These are phyloP conservation scores for Cryphonectria nitschkei DNA, from an alignment of 2,329 filamentous ascomycete genomes.

Conservation along the genomic window DNA sequence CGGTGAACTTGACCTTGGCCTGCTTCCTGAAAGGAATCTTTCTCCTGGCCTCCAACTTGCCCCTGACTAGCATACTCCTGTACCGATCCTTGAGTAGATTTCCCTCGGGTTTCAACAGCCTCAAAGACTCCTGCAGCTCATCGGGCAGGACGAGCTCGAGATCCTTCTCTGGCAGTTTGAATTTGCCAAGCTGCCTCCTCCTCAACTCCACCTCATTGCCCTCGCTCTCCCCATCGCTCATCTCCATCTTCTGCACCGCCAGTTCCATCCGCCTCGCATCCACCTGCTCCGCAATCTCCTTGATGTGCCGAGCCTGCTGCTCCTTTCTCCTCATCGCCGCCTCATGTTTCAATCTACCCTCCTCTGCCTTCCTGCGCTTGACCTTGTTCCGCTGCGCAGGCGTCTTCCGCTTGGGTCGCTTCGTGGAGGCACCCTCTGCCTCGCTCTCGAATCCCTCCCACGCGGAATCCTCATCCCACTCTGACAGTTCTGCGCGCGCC, in stretches of 20 bases:
- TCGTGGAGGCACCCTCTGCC: constrained; percentile 71
- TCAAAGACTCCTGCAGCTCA: constrained; percentile 79
- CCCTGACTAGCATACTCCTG: constrained; percentile 82
- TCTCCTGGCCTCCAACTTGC: constrained; percentile 84
- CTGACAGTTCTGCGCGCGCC: constrained; percentile 64
- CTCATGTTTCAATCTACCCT: constrained; percentile 76
- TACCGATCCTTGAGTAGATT: constrained; percentile 92
- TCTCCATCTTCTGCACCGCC: constrained; percentile 47
- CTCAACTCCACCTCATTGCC: constrained; percentile 68
- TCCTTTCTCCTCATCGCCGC: constrained; percentile 73
- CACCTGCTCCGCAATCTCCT: constrained; percentile 69
- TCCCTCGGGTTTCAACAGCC: constrained; percentile 90
- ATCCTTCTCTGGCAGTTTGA: constrained; percentile 74
- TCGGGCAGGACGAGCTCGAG: constrained; percentile 82
- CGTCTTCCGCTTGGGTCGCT: constrained; percentile 83
- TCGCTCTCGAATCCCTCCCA: constrained; percentile 92
- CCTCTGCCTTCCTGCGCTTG: constrained; percentile 85
- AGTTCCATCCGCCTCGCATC: constrained; percentile 58
- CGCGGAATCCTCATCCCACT: constrained; percentile 85
- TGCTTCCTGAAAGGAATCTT: constrained; percentile 82
- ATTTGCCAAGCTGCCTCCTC: constrained; percentile 73
- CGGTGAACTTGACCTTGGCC: constrained; percentile 77
- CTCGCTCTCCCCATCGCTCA: constrained; percentile 56
- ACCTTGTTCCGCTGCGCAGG: constrained; percentile 84
- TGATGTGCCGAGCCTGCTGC: constrained; percentile 72